phyloP scores from a whole-genome alignment of 1,139 yeast species.

The Debaryomyces singareniensis region DNA sequence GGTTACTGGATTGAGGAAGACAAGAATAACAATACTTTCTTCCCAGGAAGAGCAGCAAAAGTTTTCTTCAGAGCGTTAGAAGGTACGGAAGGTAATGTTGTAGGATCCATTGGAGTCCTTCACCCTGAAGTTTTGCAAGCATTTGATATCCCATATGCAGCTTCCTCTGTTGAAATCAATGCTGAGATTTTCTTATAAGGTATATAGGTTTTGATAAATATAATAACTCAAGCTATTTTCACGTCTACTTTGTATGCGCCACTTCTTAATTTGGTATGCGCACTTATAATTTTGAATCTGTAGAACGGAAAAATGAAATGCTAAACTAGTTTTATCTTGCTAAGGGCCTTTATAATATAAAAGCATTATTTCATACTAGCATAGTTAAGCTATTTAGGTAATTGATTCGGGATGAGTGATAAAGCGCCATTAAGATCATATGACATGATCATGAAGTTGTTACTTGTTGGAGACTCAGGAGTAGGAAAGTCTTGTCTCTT shows the following conservation, averaged over 20 bases:
- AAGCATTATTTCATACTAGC: not conserved
- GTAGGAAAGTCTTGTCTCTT: conserved; percentile 96
- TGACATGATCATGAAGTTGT: conserved; percentile 89
- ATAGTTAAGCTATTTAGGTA: too few relatives aligned
- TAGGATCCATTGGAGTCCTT: conserved; percentile 88
- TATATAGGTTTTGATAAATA: not conserved
- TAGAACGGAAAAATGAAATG: too few relatives aligned
- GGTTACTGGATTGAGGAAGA: conserved; percentile 86
- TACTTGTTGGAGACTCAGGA: conserved; percentile 94
- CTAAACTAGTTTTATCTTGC: too few relatives aligned
- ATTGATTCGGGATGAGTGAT: conserved; percentile 38
- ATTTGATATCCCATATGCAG: conserved; percentile 92
- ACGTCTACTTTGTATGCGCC: not conserved
- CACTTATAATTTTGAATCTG: too few relatives aligned
- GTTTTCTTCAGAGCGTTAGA: conserved; percentile 64
- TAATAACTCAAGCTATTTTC: not conserved
- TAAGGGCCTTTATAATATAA: not conserved
- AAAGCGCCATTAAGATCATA: conserved; percentile 73
- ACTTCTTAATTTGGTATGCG: not conserved
- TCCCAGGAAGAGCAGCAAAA: conserved; percentile 97
- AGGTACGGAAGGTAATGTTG: conserved; percentile 47
- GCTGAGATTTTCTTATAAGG: conserved; percentile 63
- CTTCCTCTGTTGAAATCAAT: conserved; percentile 83
- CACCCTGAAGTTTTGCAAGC: conserved; percentile 89
- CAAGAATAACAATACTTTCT: conserved; percentile 62